Evolutionary conservation across 2,329 filamentous ascomycete species (phyloP), one percentile per base, ranked within the genome.

Genomic region (Ustilaginoidea virens): DNA sequence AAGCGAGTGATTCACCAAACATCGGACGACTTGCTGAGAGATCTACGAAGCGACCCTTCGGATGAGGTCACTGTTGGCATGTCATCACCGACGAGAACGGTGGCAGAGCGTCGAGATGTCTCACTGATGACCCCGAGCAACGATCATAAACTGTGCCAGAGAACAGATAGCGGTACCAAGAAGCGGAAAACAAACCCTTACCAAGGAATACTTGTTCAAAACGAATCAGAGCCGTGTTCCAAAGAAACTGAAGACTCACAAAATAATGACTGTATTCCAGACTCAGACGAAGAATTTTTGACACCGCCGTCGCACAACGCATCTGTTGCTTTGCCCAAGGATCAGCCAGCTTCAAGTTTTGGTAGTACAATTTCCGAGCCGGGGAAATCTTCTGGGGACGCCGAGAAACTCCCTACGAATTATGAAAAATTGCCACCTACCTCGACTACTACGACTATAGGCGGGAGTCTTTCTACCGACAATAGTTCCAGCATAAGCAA

Each of bases 261-360:
- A 25, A 37, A 22, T 13, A 39, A 53, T 30, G 49, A 54, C 17
- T 48, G 53, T 19, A 61, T 72, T 23, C 55, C 63, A 29, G 68
- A 73, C 38, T 73, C 68, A 0, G 68, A 72, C 25, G 67, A 71
- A 24, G 66, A 71, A 24, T 62, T 60, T 23, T 39, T 62, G 22
- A 62, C 41, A 34, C 43, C 31, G 41, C 50, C 42, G 13, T 47
- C 46, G 11, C 39, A 39, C 27, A 43, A 39, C 13, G 35, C 21
- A 1, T 25, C 31, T 16, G 20, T 13, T n/a, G 12, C 18, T 23
- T 23, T 17, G 17, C 28, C 9, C 13, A 7, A 23, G 2, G 15
- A 23, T 9, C 25, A 31, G 5, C 21, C 21, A 11, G 17, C 9
- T 17, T 25, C 25, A 27, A 33, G 25, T n/a, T 16, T 13, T 16